Conservation (phyloP, 805 yeast genomes). For the Ogataea nitratoaversa region DNA sequence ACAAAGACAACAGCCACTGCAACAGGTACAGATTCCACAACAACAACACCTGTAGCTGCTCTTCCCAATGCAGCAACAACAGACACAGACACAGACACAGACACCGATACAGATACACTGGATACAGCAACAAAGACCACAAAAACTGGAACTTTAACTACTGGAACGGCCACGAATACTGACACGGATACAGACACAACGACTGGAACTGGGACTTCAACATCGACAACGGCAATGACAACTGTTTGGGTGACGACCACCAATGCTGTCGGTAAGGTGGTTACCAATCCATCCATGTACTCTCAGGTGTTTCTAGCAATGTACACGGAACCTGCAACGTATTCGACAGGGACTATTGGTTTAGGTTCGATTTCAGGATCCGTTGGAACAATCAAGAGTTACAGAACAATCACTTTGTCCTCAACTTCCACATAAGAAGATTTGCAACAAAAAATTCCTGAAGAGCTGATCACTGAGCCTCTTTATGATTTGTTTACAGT, state of each 20-base stretch:
- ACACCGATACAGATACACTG: not conserved
- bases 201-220: conserved; percentile 1
- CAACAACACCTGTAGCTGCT: conserved; percentile 3
- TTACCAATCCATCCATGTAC: conserved; percentile 41
- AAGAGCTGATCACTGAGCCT: no score
- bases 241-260: conserved; percentile 24
- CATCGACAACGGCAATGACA: conserved; percentile 7
- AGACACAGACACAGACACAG: conserved; percentile 1
- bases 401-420: conserved; percentile 37
- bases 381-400: conserved; percentile 55
- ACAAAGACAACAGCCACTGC: conserved; percentile 1
- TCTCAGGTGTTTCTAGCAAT: conserved; percentile 46
- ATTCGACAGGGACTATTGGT: conserved; percentile 67
- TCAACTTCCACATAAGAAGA: conserved; percentile 1
- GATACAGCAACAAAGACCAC: conserved; percentile 2
- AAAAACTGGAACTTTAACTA: not conserved
- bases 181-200: conserved; percentile 1
- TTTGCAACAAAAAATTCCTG: no score
- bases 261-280: conserved; percentile 48
- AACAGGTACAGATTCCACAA: conserved; percentile 1
- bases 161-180: not conserved
- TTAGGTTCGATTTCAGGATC: conserved; percentile 67
- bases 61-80: not conserved
- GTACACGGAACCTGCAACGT: conserved; percentile 40
- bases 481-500: no score